Evolutionary conservation across 2,329 filamentous ascomycete species (phyloP).

Genomic region (Sporothrix humicola): DNA sequence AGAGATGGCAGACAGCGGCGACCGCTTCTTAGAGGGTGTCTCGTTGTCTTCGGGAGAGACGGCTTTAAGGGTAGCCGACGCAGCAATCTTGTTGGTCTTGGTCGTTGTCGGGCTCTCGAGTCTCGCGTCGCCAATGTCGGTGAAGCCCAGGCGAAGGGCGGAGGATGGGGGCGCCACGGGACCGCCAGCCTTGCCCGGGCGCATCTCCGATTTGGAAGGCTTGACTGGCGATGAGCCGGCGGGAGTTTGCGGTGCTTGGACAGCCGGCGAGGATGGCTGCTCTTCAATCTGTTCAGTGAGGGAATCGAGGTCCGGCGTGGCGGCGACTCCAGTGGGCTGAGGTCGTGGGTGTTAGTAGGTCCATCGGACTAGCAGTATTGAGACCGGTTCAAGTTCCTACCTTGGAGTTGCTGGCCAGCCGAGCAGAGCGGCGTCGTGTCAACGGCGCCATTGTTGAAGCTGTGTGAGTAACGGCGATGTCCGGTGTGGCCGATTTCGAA

Average conservation of each 20-base stretch:
- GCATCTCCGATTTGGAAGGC: conserved; percentile 82
- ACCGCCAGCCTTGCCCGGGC: conserved; percentile 80
- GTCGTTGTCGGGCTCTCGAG: conserved; percentile 29
- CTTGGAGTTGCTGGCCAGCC: conserved; percentile 50
- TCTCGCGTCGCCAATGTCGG: conserved; percentile 66
- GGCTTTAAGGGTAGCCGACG: conserved; percentile 43
- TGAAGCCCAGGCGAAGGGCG: conserved; percentile 81
- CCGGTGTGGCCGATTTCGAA: neutral
- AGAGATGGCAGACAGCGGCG: conserved; percentile 55
- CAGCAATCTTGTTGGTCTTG: conserved; percentile 47
- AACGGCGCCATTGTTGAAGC: conserved; percentile 36
- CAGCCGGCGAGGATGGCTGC: conserved; percentile 45
- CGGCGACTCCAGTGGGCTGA: conserved; percentile 29
- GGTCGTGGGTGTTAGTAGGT: neutral
- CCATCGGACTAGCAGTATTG: too few relatives aligned
- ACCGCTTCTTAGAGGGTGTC: conserved; percentile 39
- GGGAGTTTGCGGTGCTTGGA: conserved; percentile 58
- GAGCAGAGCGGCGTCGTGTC: conserved; percentile 50
- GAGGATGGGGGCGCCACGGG: conserved; percentile 80
- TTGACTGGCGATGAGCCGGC: conserved; percentile 68
- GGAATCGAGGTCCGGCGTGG: conserved; percentile 47
- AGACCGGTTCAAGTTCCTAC: conserved; percentile 40
- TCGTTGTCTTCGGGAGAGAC: neutral
- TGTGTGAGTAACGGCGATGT: neutral
- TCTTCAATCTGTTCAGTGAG: conserved; percentile 50